Evolutionary conservation across 2,329 filamentous ascomycete genomes (phyloP), one percentile per base, ranked within the genome.

Genomic region (Ceratocystis variospora): DNA sequence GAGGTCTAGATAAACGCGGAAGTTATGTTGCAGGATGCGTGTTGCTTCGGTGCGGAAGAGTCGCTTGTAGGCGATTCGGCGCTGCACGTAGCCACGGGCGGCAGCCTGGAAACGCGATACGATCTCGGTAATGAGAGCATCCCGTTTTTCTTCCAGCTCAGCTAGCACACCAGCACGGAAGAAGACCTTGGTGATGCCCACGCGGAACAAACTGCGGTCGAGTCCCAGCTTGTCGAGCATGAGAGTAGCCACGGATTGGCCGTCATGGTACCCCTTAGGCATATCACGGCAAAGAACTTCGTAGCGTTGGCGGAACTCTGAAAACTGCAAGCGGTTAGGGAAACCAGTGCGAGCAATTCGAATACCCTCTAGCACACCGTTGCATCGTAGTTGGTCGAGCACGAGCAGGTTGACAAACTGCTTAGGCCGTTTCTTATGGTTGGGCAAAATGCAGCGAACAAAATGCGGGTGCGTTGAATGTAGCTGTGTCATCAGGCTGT

Each of bases 301-400:
- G 74, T 99, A 99, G 69, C 94, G 87, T 72, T 95, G 90, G 65
- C 94, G 86, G 77, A 99, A 99, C 73, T 99, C 95, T 2, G 89
- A 83, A 74, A 99, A 99, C 0, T 89, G 83, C 41, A 99, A 80
- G 70, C 94, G 83, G 73, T 99, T 99, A 63, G 94, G 94, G 74
- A 99, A 99, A 28, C 94, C 94, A 4, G 95, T 99, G 59, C 94
- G 86, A 28, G 94, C 94, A 75, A 99, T 99, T 68, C 94, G 85
- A 72, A 99, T 99, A 69, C 94, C 94, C 77, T 99, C 94, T n/a
- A 99, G 81, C 2, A 99, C 94, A 88, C 94, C 94, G 74, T 99
- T 99, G 77, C 94, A 99, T 64, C 94, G 86, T n/a, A 99, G 79
- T 74, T 99, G 95, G 72, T 99, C 94, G 5, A 99, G 81, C 1